Conservation (phyloP, 1,284 basidiomycete species). For the Austroboletus olivaceoglutinosus region DNA sequence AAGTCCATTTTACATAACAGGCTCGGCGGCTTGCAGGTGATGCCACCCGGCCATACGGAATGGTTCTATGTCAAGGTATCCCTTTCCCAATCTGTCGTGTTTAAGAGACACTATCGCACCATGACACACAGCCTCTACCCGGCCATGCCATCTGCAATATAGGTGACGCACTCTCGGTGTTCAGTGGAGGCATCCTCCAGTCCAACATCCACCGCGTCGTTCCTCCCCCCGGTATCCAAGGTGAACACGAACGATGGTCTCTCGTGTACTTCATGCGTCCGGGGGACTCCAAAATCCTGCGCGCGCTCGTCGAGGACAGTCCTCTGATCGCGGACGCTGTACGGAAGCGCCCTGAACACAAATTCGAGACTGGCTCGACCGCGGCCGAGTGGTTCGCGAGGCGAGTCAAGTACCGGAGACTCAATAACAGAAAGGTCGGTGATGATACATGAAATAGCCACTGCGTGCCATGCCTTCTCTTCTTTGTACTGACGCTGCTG, state of each 20-base stretch:
- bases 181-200: neutral
- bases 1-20: neutral
- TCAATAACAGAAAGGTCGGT: neutral
- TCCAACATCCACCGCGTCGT: neutral
- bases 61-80: neutral
- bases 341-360: neutral
- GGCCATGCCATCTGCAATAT: neutral
- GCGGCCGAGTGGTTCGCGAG: neutral
- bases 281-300: neutral
- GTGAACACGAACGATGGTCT: neutral
- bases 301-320: neutral
- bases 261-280: neutral
- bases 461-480: neutral
- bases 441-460: too few species aligned
- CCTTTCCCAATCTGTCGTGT: neutral
- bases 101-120: neutral
- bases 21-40: neutral
- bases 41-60: neutral
- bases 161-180: neutral
- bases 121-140: neutral
- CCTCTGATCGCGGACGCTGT: neutral
- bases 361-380: neutral
- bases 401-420: neutral
- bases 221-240: neutral
- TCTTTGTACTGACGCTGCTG: neutral